Conservation (phyloP, 2,329 filamentous ascomycete genomes). For the Phialocephala sp. region DNA sequence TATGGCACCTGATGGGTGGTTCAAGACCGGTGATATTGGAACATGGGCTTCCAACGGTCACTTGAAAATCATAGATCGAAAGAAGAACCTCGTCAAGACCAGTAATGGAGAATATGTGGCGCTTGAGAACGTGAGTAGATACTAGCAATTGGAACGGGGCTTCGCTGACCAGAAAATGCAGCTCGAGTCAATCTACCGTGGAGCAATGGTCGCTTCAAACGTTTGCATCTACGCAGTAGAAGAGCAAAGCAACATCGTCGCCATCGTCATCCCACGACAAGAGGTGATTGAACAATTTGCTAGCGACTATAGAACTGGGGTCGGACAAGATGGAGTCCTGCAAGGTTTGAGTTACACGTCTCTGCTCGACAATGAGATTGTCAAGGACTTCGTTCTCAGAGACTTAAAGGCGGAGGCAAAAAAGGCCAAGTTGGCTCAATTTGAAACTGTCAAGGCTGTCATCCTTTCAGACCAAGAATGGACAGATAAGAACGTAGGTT, state of each 20-base stretch:
- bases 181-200: slow-evolving; percentile 87
- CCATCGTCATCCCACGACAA: slow-evolving; percentile 73
- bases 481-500: slow-evolving; percentile 70
- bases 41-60: slow-evolving; percentile 77
- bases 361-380: slow-evolving; percentile 68
- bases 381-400: slow-evolving; percentile 64
- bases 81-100: slow-evolving; percentile 84
- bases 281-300: slow-evolving; percentile 46
- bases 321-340: no score
- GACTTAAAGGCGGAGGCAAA: slow-evolving; percentile 70
- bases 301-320: background rate
- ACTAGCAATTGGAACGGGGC: no score
- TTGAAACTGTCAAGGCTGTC: slow-evolving; percentile 77
- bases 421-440: slow-evolving; percentile 69
- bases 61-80: slow-evolving; percentile 72
- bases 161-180: slow-evolving; percentile 39
- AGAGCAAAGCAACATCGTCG: slow-evolving; percentile 76
- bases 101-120: slow-evolving; percentile 96
- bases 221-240: slow-evolving; percentile 83
- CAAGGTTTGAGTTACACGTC: no score
- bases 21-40: slow-evolving; percentile 87
- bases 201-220: slow-evolving; percentile 76
- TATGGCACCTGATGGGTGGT: slow-evolving; percentile 67
- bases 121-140: slow-evolving; percentile 68
- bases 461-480: slow-evolving; percentile 83